phyloP scores from a whole-genome alignment of 257 asterid genomes.

The Fraxinus excelsior region DNA sequence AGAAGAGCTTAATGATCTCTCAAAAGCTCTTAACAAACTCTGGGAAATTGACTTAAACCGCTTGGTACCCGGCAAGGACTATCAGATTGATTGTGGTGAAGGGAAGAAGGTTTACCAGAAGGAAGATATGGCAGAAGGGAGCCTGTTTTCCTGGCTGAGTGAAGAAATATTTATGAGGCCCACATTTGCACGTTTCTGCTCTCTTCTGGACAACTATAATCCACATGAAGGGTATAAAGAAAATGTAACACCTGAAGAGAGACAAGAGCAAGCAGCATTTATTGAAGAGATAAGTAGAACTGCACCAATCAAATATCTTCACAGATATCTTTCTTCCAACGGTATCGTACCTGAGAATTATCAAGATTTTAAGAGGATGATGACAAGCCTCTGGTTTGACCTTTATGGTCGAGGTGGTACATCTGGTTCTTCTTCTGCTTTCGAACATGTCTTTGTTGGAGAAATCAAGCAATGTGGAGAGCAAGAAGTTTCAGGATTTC shows the following conservation, averaged over 20 bases:
- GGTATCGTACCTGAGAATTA: conserved; percentile 46
- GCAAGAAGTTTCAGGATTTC: conserved; percentile 85
- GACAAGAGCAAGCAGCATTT: conserved; percentile 80
- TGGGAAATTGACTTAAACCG: conserved; percentile 91
- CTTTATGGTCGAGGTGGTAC: conserved; percentile 91
- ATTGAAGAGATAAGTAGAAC: conserved; percentile 93
- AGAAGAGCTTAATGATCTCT: conserved; percentile 66
- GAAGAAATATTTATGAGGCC: conserved; percentile 70
- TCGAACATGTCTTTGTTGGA: conserved; percentile 99
- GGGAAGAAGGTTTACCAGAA: conserved; percentile 83
- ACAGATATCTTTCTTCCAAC: conserved; percentile 68
- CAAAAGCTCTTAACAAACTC: conserved; percentile 68
- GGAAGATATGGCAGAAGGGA: conserved; percentile 75
- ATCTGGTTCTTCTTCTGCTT: conserved; percentile 82
- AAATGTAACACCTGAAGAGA: conserved; percentile 76
- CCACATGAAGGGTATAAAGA: conserved; percentile 85
- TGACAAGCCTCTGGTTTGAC: conserved; percentile 80
- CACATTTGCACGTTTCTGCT: conserved; percentile 78
- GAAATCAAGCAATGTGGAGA: conserved; percentile 85
- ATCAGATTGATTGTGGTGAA: conserved; percentile 80
- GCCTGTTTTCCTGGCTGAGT: conserved; percentile 74
- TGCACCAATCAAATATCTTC: conserved; percentile 83
- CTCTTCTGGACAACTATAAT: conserved; percentile 90
- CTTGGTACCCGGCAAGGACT: conserved; percentile 74
- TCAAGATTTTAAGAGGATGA: conserved; percentile 66